Evolutionary conservation across 2,329 filamentous ascomycete species (phyloP).

Genomic region (Phoma sp.): DNA sequence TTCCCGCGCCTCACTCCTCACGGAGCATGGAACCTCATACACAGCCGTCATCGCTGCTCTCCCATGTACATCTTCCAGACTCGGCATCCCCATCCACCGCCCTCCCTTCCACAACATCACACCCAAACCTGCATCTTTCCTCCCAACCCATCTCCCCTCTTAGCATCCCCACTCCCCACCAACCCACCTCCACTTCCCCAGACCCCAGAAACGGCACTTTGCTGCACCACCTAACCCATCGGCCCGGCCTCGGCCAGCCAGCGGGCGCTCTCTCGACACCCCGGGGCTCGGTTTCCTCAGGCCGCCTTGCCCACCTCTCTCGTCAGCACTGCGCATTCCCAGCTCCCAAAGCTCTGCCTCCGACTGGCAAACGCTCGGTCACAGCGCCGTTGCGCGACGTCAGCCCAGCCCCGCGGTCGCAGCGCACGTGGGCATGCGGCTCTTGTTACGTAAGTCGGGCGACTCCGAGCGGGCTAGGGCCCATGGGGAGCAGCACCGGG

Average conservation of each 20-base stretch:
- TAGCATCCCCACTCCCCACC: too few relatives aligned
- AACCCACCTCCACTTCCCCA: slow-evolving; percentile 10
- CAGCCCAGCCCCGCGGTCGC: background rate
- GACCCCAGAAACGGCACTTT: slow-evolving; percentile 4
- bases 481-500: slow-evolving; percentile 5
- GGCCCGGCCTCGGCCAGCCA: slow-evolving; percentile 3
- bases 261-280: too few relatives aligned
- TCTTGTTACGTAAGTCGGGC: slow-evolving; percentile 12
- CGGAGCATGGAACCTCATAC: too few relatives aligned
- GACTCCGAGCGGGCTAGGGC: slow-evolving; percentile 5
- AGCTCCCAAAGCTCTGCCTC: too few relatives aligned
- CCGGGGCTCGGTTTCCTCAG: background rate
- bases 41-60: too few relatives aligned
- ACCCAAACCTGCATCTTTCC: background rate
- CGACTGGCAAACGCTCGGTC: too few relatives aligned
- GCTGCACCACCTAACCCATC: slow-evolving; percentile 3
- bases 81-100: too few relatives aligned
- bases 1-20: too few relatives aligned
- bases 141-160: background rate
- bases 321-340: background rate
- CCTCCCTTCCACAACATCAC: too few relatives aligned
- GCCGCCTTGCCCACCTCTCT: background rate
- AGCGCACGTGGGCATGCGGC: background rate
- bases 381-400: background rate
- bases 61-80: too few relatives aligned